Percentiles rank a stretch among this genome's conserved stretches.
These are phyloP conservation scores for Parastagonospora avenae DNA, from an alignment of 2,329 filamentous ascomycete species.

Conservation along the genomic window DNA sequence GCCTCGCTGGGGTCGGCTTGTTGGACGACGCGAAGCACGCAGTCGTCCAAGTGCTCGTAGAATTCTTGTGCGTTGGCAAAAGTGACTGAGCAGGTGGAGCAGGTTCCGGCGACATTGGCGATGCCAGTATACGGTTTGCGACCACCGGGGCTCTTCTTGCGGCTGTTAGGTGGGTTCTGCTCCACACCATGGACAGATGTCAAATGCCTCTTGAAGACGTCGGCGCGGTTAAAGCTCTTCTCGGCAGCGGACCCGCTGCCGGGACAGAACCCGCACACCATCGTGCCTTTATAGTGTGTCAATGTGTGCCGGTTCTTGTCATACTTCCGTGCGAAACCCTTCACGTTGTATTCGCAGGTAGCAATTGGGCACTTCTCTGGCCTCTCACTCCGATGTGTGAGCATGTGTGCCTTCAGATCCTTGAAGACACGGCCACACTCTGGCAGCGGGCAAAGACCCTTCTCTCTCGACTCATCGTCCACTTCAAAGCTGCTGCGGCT, in stretches of 20 bases:
- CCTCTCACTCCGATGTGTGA: conserved; percentile 88
- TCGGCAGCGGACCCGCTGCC: conserved; percentile 86
- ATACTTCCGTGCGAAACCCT: conserved; percentile 93
- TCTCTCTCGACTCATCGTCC: conserved; percentile 62
- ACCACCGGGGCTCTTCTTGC: conserved; percentile 67
- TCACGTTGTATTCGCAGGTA: conserved; percentile 88
- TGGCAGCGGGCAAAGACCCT: conserved; percentile 76
- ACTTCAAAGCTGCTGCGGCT: conserved; percentile 46
- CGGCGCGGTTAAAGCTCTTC: conserved; percentile 94
- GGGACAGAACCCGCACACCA: conserved; percentile 95
- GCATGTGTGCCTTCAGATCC: conserved; percentile 90
- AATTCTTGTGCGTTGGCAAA: conserved; percentile 93
- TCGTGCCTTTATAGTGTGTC: conserved; percentile 95
- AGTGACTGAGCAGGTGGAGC: conserved; percentile 85
- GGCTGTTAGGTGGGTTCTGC: conserved; percentile 88
- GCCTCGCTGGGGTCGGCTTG: conserved; percentile 50
- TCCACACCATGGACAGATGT: conserved; percentile 91
- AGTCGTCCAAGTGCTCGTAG: conserved; percentile 89
- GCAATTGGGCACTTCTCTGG: conserved; percentile 94
- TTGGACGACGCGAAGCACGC: conserved; percentile 65
- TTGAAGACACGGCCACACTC: conserved; percentile 89
- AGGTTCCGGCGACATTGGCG: conserved; percentile 78
- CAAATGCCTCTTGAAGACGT: conserved; percentile 93
- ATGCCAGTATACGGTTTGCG: conserved; percentile 73
- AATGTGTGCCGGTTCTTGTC: conserved; percentile 95